Percentiles rank a stretch among this genome's conserved stretches.
Evolutionary conservation across 2,329 filamentous ascomycete genomes (phyloP).

Genomic region (Rhexocercosporidium sp.): DNA sequence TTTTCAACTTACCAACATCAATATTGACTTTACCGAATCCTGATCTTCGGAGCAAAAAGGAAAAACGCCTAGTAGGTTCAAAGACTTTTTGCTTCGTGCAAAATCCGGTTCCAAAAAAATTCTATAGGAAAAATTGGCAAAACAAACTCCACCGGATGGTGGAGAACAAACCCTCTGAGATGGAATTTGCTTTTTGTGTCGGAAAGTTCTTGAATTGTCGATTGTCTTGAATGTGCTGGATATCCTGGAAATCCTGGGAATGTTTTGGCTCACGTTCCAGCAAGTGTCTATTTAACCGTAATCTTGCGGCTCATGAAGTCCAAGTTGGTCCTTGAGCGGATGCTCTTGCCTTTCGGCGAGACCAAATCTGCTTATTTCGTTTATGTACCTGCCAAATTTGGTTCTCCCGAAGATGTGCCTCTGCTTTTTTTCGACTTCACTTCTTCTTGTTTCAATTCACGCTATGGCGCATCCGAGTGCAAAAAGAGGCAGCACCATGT

Average conservation of each 20-base stretch:
- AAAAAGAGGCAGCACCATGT: not conserved
- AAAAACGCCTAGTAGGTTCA: too few species aligned
- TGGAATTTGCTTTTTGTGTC: not conserved
- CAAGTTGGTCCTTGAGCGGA: not conserved
- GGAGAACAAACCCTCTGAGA: slow-evolving; percentile 2
- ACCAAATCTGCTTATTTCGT: not conserved
- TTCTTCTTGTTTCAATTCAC: not conserved
- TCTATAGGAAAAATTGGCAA: not conserved
- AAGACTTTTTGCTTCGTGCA: too few species aligned
- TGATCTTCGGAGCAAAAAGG: not conserved
- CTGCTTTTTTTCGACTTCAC: not conserved
- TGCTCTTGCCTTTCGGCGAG: slow-evolving; percentile 4
- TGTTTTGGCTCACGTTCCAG: not conserved
- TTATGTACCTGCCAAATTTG: slow-evolving; percentile 1
- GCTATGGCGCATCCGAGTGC: not conserved
- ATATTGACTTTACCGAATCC: not conserved
- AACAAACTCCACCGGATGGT: slow-evolving; percentile 6
- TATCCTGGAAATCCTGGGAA: too few species aligned
- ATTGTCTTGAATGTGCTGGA: too few species aligned
- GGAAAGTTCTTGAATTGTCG: too few species aligned
- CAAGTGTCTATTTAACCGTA: not conserved
- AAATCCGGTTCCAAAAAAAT: not conserved
- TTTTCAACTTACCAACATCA: not conserved
- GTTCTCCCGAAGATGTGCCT: not conserved
- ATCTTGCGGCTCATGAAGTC: not conserved